Conservation (phyloP, 202 grass and related monocot species). For the Miscanthus sacchariflorus region DNA sequence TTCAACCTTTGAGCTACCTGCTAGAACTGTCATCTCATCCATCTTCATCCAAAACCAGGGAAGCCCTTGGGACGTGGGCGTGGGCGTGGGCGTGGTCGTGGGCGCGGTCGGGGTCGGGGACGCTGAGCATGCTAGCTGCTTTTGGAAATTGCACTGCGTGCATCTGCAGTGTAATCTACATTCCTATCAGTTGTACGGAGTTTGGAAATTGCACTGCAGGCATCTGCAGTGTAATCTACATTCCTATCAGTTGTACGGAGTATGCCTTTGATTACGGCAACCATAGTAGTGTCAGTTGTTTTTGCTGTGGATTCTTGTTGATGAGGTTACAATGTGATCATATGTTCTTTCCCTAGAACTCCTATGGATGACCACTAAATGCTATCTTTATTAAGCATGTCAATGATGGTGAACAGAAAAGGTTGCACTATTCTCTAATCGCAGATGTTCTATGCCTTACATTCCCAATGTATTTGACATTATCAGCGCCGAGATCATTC, state of each 20-base stretch:
- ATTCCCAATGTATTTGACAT: background rate
- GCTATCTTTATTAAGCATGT: background rate
- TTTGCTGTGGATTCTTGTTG: constrained; percentile 33
- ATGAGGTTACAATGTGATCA: constrained; percentile 29
- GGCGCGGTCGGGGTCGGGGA: constrained; percentile 76
- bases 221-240: constrained; percentile 47
- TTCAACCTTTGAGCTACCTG: background rate
- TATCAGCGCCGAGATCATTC: background rate
- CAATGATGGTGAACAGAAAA: background rate
- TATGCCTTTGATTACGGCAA: constrained; percentile 7
- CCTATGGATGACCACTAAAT: background rate
- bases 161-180: constrained; percentile 48
- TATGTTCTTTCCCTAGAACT: background rate
- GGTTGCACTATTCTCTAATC: background rate
- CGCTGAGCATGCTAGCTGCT: constrained; percentile 56
- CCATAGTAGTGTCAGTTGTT: background rate
- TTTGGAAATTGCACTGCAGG: constrained; percentile 20
- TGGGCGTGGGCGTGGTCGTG: constrained; percentile 88
- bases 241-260: constrained; percentile 36
- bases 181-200: constrained; percentile 35
- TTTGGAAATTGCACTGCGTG: constrained; percentile 58
- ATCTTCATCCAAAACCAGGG: constrained; percentile 57
- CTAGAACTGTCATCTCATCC: background rate
- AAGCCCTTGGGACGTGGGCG: constrained; percentile 89
- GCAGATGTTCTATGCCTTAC: background rate